Conservation (phyloP, 768 basidiomycete genomes). For the Mycena kentingensis region DNA sequence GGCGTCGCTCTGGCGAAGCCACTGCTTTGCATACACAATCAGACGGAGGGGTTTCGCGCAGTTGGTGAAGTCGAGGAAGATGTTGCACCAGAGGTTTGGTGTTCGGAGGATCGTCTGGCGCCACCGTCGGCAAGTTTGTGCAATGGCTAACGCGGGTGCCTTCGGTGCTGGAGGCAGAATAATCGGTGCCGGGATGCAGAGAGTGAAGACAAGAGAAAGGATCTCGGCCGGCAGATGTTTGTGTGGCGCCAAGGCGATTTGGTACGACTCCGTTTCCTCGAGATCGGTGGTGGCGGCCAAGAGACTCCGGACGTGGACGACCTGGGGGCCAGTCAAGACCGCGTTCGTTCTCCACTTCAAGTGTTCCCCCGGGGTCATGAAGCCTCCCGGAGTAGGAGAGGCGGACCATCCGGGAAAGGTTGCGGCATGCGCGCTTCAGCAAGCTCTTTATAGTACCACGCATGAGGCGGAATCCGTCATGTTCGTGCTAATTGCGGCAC, state of each 20-base stretch:
- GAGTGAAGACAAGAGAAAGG: constrained; percentile 14
- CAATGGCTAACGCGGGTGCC: constrained; percentile 15
- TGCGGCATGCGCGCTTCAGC: too few relatives aligned
- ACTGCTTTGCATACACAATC: constrained; percentile 16
- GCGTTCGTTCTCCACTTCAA: too few relatives aligned
- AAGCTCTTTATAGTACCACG: not conserved
- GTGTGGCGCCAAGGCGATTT: constrained; percentile 15
- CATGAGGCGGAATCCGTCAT: not conserved
- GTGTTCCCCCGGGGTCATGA: too few relatives aligned
- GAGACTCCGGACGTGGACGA: too few relatives aligned
- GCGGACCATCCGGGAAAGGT: too few relatives aligned
- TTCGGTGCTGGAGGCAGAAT: constrained; percentile 18
- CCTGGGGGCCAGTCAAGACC: too few relatives aligned
- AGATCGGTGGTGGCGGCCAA: too few relatives aligned
- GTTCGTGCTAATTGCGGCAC: not conserved
- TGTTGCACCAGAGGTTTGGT: constrained; percentile 20
- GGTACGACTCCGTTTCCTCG: too few relatives aligned
- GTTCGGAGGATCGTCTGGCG: constrained; percentile 11
- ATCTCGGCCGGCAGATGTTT: constrained; percentile 17
- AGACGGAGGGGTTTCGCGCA: constrained; percentile 12
- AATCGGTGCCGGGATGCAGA: constrained; percentile 16
- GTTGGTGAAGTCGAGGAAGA: constrained; percentile 20
- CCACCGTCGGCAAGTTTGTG: constrained; percentile 19
- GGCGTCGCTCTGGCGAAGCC: constrained; percentile 19
- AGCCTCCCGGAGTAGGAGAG: too few relatives aligned